Evolutionary conservation across 495 filamentous ascomycete species (phyloP).

Genomic region (Hypoxylon intermedium): DNA sequence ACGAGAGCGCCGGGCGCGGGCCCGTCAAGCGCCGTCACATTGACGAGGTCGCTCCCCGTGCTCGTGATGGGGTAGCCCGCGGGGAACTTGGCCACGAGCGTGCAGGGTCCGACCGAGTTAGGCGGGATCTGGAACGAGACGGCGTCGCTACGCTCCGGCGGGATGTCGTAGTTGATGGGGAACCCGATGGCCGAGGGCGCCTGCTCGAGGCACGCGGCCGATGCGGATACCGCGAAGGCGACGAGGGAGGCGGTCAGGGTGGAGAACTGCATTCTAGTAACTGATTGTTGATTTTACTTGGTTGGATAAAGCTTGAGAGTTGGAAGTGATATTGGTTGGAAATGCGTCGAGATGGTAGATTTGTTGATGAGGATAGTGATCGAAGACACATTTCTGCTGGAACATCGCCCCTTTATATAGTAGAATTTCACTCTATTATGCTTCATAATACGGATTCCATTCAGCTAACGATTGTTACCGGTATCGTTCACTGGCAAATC

Average conservation of each 20-base stretch:
- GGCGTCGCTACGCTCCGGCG: conserved; percentile 6
- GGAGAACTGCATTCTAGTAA: conserved; percentile 41
- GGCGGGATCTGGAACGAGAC: conserved; percentile 37
- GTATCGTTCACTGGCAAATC: conserved; percentile 3
- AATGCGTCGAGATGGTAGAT: not conserved
- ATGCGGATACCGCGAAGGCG: conserved; percentile 26
- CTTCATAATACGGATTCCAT: conserved; percentile 2
- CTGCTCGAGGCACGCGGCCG: conserved; percentile 24
- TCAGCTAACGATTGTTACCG: not conserved
- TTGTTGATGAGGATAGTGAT: not conserved
- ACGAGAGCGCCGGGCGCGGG: too few relatives aligned
- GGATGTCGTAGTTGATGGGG: conserved; percentile 34
- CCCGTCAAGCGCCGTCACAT: conserved; percentile 42
- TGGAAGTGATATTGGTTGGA: not conserved
- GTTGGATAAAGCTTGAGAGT: not conserved
- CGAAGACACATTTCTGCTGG: not conserved
- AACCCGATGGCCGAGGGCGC: conserved; percentile 19
- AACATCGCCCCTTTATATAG: conserved; percentile 16
- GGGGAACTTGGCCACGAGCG: conserved; percentile 45
- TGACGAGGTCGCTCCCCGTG: conserved; percentile 36
- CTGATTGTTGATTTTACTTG: conserved; percentile 1
- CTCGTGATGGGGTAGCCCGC: conserved; percentile 35
- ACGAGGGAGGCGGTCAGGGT: conserved; percentile 33
- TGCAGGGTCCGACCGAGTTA: conserved; percentile 41
- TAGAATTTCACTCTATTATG: conserved; percentile 1